Percentiles rank a stretch among this genome's conserved stretches.
Conservation (phyloP, 345 rosid species). For the Brassica cretica region DNA sequence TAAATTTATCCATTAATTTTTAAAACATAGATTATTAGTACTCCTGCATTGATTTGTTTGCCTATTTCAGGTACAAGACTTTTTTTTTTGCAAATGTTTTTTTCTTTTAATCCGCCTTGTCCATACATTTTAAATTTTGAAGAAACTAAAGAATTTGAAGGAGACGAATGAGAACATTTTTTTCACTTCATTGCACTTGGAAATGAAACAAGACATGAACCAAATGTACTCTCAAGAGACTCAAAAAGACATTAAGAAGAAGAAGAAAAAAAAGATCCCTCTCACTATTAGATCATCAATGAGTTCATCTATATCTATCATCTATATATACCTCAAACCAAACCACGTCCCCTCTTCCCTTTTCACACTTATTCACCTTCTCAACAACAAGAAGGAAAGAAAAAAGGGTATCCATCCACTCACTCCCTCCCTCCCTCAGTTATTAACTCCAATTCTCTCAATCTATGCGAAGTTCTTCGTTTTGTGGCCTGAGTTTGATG, state of each 20-base stretch:
- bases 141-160: background rate
- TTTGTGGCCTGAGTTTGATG: conserved; percentile 63
- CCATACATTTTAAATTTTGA: background rate
- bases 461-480: conserved; percentile 71
- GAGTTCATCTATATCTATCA: conserved; percentile 35
- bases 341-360: background rate
- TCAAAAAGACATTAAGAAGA: background rate
- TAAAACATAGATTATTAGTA: too few relatives aligned
- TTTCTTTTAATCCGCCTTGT: background rate
- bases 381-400: background rate
- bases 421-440: background rate
- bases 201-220: conserved; percentile 19
- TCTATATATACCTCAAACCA: conserved; percentile 21
- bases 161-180: background rate
- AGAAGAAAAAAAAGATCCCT: background rate
- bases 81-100: background rate
- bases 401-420: background rate
- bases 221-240: conserved; percentile 3
- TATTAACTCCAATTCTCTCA: conserved; percentile 41
- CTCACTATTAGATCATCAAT: conserved; percentile 13
- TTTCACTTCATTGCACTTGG: conserved; percentile 11
- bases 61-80: background rate
- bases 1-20: too few relatives aligned
- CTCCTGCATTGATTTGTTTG: background rate
- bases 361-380: conserved; percentile 17